These are phyloP conservation scores for Pseudocercospora musae DNA, from an alignment of 2,329 filamentous ascomycete species.

Conservation along the genomic window DNA sequence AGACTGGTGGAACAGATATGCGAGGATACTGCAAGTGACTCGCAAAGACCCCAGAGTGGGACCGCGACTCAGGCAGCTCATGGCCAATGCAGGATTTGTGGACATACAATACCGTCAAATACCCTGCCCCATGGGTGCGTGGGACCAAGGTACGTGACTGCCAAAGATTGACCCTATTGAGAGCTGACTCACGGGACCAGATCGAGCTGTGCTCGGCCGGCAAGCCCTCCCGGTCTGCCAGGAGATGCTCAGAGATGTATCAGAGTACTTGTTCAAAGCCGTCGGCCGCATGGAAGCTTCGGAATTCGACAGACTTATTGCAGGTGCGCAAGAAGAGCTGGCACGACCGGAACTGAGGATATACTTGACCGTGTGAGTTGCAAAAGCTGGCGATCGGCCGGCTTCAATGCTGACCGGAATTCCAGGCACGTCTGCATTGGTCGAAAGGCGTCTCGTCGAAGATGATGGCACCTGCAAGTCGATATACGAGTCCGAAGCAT, in stretches of 20 bases:
- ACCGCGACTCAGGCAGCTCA: slow-evolving; percentile 14
- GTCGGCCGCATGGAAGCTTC: slow-evolving; percentile 10
- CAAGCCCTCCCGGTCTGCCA: not conserved
- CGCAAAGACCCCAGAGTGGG: slow-evolving; percentile 27
- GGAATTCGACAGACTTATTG: slow-evolving; percentile 18
- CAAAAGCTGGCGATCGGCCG: not conserved
- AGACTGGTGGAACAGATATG: slow-evolving; percentile 29
- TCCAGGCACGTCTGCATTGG: slow-evolving; percentile 3
- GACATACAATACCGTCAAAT: slow-evolving; percentile 7
- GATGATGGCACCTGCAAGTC: not conserved
- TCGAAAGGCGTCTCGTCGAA: not conserved
- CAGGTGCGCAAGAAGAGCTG: slow-evolving; percentile 20
- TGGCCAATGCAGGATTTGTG: slow-evolving; percentile 24
- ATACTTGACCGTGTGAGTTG: slow-evolving; percentile 24
- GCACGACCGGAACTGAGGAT: slow-evolving; percentile 14
- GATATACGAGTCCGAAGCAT: not conserved
- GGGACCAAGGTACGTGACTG: slow-evolving; percentile 2
- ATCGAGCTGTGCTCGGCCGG: slow-evolving; percentile 2
- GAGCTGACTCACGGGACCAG: not conserved
- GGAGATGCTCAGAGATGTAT: slow-evolving; percentile 19
- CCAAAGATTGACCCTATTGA: not conserved
- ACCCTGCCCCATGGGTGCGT: slow-evolving; percentile 9
- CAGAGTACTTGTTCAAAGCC: slow-evolving; percentile 19
- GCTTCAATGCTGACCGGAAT: not conserved
- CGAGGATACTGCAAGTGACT: slow-evolving; percentile 15